Conservation (phyloP, 768 basidiomycete species). For the Mycena filopes region DNA sequence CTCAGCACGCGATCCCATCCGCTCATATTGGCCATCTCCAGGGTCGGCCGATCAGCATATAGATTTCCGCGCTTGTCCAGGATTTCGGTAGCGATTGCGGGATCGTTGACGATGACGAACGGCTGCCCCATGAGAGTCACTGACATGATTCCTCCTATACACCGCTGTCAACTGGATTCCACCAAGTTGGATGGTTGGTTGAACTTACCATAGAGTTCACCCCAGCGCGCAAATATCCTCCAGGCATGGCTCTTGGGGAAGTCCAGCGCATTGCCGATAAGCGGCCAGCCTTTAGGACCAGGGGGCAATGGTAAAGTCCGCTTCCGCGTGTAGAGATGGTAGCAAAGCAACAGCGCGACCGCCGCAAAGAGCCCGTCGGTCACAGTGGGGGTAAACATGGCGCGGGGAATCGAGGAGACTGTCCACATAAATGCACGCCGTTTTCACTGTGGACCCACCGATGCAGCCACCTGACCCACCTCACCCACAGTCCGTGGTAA, state of each 20-base stretch:
- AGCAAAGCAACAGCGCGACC: slow-evolving; percentile 3
- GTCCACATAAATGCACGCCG: too few species aligned
- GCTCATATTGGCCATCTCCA: slow-evolving; percentile 49
- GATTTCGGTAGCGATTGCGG: slow-evolving; percentile 41
- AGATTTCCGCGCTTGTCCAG: slow-evolving; percentile 52
- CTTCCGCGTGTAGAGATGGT: slow-evolving; percentile 12
- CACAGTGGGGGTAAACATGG: slow-evolving; percentile 12
- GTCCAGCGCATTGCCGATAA: slow-evolving; percentile 19
- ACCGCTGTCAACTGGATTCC: too few species aligned
- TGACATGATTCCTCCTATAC: slow-evolving; percentile 33
- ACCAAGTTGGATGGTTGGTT: too few species aligned
- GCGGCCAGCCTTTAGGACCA: slow-evolving; percentile 23
- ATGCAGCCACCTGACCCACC: too few species aligned
- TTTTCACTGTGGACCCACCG: too few species aligned
- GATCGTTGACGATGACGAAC: slow-evolving; percentile 35
- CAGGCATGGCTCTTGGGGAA: slow-evolving; percentile 23
- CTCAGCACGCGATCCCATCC: slow-evolving; percentile 29
- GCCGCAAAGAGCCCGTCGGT: slow-evolving; percentile 20
- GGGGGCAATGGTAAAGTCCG: slow-evolving; percentile 16
- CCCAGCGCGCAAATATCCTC: slow-evolving; percentile 27
- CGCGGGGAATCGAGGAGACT: too few species aligned
- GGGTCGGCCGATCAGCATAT: slow-evolving; percentile 54
- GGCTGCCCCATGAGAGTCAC: slow-evolving; percentile 32
- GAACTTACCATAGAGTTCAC: slow-evolving; percentile 21
- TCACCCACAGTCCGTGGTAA: too few species aligned